Conservation (phyloP, 805 yeast genomes). For the Candida palmyrensis region DNA sequence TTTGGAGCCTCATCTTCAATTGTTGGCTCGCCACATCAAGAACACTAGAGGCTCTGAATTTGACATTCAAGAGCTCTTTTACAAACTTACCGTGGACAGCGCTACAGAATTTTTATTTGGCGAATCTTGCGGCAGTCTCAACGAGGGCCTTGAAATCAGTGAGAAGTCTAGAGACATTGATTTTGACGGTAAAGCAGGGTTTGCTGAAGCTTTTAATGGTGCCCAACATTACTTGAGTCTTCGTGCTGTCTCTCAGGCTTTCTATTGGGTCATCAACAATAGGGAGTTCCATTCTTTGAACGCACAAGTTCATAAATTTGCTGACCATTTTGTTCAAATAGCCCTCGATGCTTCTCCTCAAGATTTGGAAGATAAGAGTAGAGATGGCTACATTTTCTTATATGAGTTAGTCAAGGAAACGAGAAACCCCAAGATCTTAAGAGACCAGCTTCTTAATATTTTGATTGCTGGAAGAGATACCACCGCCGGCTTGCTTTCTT, state of each 20-base stretch:
- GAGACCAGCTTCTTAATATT: slow-evolving; percentile 36
- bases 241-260: slow-evolving; percentile 18
- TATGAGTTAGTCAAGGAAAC: slow-evolving; percentile 36
- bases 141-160: slow-evolving; percentile 17
- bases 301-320: slow-evolving; percentile 22
- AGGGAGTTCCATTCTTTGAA: slow-evolving; percentile 17
- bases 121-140: slow-evolving; percentile 29
- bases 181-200: slow-evolving; percentile 27
- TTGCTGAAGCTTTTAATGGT: slow-evolving; percentile 30
- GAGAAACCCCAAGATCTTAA: slow-evolving; percentile 27
- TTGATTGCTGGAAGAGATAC: slow-evolving; percentile 41
- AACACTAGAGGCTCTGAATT: slow-evolving; percentile 20
- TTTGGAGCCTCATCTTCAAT: slow-evolving; percentile 37
- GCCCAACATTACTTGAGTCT: slow-evolving; percentile 27
- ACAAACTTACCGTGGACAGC: slow-evolving; percentile 35
- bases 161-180: slow-evolving; percentile 10
- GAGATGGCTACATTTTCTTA: slow-evolving; percentile 29
- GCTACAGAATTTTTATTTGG: slow-evolving; percentile 40
- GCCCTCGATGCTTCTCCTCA: slow-evolving; percentile 21
- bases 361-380: slow-evolving; percentile 21
- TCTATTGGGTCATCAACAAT: slow-evolving; percentile 21
- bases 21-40: slow-evolving; percentile 25
- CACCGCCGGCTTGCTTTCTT: slow-evolving; percentile 36
- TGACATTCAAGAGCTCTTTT: slow-evolving; percentile 36
- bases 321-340: slow-evolving; percentile 24